A percentile compares a stretch with the other conserved stretches of the same genome.
Conservation (phyloP, 306 rosid genomes). For the Oxytropis ochrocephala region DNA sequence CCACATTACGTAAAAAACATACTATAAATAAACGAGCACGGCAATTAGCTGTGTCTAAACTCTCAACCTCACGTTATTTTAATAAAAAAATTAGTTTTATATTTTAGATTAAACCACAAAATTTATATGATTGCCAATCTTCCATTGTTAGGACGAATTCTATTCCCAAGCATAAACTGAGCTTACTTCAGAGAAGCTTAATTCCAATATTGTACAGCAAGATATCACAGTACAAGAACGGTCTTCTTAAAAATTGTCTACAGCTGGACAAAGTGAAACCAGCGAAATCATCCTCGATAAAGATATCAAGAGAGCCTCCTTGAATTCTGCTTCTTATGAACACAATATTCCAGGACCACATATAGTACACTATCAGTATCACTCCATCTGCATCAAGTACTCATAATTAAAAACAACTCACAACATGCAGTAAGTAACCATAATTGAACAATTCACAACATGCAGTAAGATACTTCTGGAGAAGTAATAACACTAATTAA, state of each 20-base stretch:
- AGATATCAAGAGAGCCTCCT: conserved; percentile 8
- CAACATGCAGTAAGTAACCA: conserved; percentile 26
- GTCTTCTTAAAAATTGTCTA: conserved; percentile 16
- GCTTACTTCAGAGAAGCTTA: neutral
- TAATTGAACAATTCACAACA: neutral
- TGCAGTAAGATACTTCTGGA: neutral
- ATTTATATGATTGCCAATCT: neutral
- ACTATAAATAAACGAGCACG: neutral
- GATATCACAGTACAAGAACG: neutral
- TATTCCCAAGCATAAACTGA: neutral
- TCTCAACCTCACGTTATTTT: neutral
- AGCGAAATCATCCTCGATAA: conserved; percentile 20
- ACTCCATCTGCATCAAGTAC: conserved; percentile 45
- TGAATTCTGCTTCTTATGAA: conserved; percentile 4
- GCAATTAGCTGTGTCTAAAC: no score
- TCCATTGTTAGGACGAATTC: neutral
- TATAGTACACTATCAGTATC: conserved; percentile 1
- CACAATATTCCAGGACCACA: conserved; percentile 18
- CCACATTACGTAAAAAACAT: neutral
- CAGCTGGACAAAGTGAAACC: conserved; percentile 21
- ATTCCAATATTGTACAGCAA: conserved; percentile 23
- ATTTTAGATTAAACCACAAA: neutral
- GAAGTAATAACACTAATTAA: neutral
- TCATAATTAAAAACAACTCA: neutral
- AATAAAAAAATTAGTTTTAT: neutral